Conservation (phyloP, 225 moss, liverwort and hornwort species). For the Neckera pumila region DNA sequence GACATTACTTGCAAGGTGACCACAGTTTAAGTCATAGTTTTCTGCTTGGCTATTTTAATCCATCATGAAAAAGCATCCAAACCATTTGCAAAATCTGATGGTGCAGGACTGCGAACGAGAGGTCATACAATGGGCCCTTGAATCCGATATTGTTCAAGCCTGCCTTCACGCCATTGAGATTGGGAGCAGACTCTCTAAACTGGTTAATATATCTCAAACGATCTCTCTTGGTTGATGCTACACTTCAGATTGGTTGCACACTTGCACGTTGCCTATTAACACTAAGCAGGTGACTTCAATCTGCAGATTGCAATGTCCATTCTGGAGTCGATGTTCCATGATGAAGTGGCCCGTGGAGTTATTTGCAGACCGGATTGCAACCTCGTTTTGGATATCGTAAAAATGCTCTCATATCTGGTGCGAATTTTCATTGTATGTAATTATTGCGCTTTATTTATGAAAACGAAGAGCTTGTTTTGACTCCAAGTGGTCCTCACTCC, state of each 20-base stretch:
- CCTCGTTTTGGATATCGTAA: slow-evolving; percentile 49
- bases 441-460: neutral
- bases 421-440: neutral
- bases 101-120: slow-evolving; percentile 48
- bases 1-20: slow-evolving; percentile 82
- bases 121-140: slow-evolving; percentile 70
- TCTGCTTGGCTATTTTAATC: neutral
- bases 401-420: slow-evolving; percentile 70
- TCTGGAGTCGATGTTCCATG: slow-evolving; percentile 72
- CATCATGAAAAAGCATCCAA: neutral
- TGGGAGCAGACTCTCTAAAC: slow-evolving; percentile 88
- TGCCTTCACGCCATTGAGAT: slow-evolving; percentile 69
- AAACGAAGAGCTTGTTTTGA: neutral
- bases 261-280: neutral
- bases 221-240: neutral
- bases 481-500: neutral
- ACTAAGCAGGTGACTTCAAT: neutral
- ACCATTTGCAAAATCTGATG: neutral
- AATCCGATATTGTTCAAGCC: slow-evolving; percentile 46
- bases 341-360: slow-evolving; percentile 38
- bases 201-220: slow-evolving; percentile 33
- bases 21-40: neutral
- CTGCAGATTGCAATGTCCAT: slow-evolving; percentile 79
- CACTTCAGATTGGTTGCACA: neutral
- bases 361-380: slow-evolving; percentile 44